Evolutionary conservation across 169 alveolate species (phyloP), one percentile per base, ranked within the genome.

Genomic region (Plasmodium chabaudi): DNA sequence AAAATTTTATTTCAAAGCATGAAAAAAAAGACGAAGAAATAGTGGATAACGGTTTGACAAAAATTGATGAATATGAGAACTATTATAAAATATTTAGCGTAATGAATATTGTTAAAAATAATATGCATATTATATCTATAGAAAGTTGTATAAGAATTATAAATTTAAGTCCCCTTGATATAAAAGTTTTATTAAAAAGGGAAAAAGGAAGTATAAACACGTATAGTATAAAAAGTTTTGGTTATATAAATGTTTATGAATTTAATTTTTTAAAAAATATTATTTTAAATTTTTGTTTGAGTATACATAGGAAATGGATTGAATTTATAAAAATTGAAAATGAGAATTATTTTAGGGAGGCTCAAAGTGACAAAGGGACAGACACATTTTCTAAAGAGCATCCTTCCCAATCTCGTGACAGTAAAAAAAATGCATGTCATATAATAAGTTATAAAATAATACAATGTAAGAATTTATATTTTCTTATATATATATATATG

Each of bases 131-230:
- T 13, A 5, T 77, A 3, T 61, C 77, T 0, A 77, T 77, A 19
- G 77, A 64, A 27, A 63, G 51, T 1, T 47, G 69, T 57, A 77
- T 77, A 49, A 46, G 63, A 56, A 25, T 77, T 25, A 64, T 63
- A n/a, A 77, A 77, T 46, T 46, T 77, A 4, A 63, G 63, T 6
- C 88, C 88, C 6, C 51, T 77, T 44, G 19, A 77, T 9, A 77
- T 77, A 12, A 77, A 63, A 7, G 77, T 77, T 10, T 34, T 77
- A 19, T 42, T 77, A n/a, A 77, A 77, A 68, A 77, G 39, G 15
- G 88, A 77, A 51, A 77, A 77, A 42, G 88, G 88, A 17, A 77
- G 75, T 9, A 77, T 77, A 17, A 77, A 77, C n/a, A 77, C 88
- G 9, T 77, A 77, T 44, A 61, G 56, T 44, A 25, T 77, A 12